Evolutionary conservation across 116 monocot genomes (phyloP), one percentile per base, ranked within the genome.

Genomic region (Iris pallida): DNA sequence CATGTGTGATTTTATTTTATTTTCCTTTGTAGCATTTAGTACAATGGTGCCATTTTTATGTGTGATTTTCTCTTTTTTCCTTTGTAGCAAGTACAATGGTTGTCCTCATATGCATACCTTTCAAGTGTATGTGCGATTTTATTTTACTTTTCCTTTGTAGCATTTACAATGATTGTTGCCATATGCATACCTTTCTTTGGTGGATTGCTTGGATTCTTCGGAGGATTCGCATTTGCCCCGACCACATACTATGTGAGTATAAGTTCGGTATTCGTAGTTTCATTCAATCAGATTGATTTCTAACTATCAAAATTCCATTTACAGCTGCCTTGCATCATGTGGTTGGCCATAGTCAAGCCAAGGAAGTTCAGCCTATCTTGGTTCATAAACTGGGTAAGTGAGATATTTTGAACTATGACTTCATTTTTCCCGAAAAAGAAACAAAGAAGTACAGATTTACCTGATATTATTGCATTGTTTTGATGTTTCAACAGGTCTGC

Each of bases 321-420:
- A 20, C 68, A 89, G 89, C 76, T 89, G 17, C 89, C 89, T 16
- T 89, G 89, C 79, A 57, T 89, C 20, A 82, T 89, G 62, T 89
- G 89, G 88, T 76, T 85, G 3, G 51, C 67, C 48, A 74, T 88
- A 56, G 70, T 78, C 57, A 88, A 82, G 82, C 88, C 88, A 1
- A 81, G 46, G 58, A 76, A 43, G 55, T 88, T 79, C 66, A 74
- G 88, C 81, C 49, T 79, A 46, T 84, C 81, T 5, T 85, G 88
- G 85, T 30, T 76, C 5, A 63, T 72, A 8, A 84, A 84, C 46
- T 89, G 89, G 89, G 89, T 85, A 74, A 63, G 74, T 45, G 4
- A 30, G 4, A 51, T 51, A 51, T 9, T 51, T 51, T 51, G 49
- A 9, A 51, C 49, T 9, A 51, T 2, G 49, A 51, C 13, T 9